A percentile compares a stretch with the other conserved stretches of the same genome.
Conservation (phyloP, 768 basidiomycete genomes). For the Lactarius hatsudake region DNA sequence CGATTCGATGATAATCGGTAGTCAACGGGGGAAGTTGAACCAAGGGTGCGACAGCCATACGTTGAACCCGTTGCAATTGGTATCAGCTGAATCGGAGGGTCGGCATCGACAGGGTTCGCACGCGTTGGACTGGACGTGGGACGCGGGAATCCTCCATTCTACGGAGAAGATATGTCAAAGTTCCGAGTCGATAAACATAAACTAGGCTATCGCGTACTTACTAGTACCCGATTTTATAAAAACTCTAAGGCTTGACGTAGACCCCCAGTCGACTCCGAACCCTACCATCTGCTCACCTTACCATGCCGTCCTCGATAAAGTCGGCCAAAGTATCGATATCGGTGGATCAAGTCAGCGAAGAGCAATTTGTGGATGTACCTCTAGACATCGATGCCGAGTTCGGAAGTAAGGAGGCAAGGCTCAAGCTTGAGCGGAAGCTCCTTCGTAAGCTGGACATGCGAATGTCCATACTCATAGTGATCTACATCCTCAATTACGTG, state of each 20-base stretch:
- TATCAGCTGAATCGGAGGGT: neutral
- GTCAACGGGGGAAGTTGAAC: slow-evolving; percentile 39
- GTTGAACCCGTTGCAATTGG: neutral
- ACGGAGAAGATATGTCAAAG: neutral
- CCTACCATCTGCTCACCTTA: neutral
- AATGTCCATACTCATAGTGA: slow-evolving; percentile 43
- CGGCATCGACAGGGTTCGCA: neutral
- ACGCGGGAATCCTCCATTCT: neutral
- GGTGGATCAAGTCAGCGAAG: neutral
- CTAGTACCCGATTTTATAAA: neutral
- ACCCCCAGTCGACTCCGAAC: neutral
- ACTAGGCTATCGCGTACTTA: neutral
- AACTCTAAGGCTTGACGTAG: neutral
- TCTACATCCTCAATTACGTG: slow-evolving; percentile 50
- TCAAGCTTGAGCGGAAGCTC: slow-evolving; percentile 42
- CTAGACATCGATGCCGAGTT: slow-evolving; percentile 35
- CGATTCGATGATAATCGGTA: slow-evolving; percentile 60
- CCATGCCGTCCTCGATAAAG: slow-evolving; percentile 26
- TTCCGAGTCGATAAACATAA: too few relatives aligned
- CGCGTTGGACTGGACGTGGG: neutral
- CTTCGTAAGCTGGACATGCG: slow-evolving; percentile 44
- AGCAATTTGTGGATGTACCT: neutral
- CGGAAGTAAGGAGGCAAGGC: slow-evolving; percentile 39
- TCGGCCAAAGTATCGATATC: neutral
- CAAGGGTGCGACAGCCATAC: slow-evolving; percentile 44